Percentiles rank a stretch among this genome's conserved stretches.
phyloP scores from a whole-genome alignment of 2,329 filamentous ascomycete species.

The Golovinomyces cichoracearum region DNA sequence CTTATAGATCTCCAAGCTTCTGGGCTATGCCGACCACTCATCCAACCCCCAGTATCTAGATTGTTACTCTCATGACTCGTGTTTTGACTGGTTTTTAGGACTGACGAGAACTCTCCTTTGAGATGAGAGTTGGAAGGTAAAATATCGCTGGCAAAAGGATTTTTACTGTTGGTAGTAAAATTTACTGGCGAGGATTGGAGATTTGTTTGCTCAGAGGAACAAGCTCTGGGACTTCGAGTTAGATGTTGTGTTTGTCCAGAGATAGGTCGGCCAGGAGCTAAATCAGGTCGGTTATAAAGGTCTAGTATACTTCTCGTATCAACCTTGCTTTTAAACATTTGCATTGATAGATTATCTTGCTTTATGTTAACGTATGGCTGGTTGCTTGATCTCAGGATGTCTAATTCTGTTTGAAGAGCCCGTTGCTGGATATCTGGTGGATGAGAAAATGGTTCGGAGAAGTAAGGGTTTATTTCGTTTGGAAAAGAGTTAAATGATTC shows the following conservation, averaged over 20 bases:
- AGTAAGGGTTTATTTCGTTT: conserved; percentile 4
- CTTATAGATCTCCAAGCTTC: conserved; percentile 50
- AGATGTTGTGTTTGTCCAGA: conserved; percentile 6
- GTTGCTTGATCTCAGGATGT: neutral
- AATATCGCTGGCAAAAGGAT: conserved; percentile 12
- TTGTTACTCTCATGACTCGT: conserved; percentile 44
- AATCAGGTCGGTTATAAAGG: conserved; percentile 31
- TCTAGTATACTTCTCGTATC: conserved; percentile 55
- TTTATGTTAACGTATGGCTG: conserved; percentile 4
- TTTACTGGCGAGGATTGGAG: conserved; percentile 5
- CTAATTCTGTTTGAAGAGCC: neutral
- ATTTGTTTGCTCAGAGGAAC: conserved; percentile 1
- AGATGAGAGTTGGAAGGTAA: neutral
- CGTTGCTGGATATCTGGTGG: no score
- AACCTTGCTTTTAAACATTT: conserved; percentile 24
- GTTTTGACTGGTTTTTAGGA: conserved; percentile 18
- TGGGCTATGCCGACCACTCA: conserved; percentile 48
- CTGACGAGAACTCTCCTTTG: conserved; percentile 7
- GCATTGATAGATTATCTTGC: conserved; percentile 16
- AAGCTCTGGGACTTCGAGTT: neutral
- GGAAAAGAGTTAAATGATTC: conserved; percentile 10
- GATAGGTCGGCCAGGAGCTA: conserved; percentile 9
- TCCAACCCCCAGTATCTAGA: conserved; percentile 22
- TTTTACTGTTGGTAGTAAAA: conserved; percentile 9
- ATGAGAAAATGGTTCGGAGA: neutral